phyloP scores from a whole-genome alignment of 2,329 filamentous ascomycete species.

The Claviceps monticola region DNA sequence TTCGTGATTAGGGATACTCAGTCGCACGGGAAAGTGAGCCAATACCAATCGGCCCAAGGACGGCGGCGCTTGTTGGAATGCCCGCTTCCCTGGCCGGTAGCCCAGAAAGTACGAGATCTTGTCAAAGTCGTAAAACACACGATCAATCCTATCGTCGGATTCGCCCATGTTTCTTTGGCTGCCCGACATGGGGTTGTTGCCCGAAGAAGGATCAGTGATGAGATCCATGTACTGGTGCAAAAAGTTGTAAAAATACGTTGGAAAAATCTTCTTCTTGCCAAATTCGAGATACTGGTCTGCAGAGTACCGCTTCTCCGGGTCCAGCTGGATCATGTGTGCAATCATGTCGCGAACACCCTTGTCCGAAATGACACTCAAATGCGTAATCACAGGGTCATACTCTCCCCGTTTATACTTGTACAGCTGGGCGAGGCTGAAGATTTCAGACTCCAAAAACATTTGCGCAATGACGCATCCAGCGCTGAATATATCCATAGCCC shows the following conservation, averaged over 20 bases:
- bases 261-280: constrained; percentile 85
- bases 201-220: constrained; percentile 80
- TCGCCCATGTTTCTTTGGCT: constrained; percentile 61
- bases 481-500: constrained; percentile 99
- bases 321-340: constrained; percentile 87
- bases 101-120: constrained; percentile 94
- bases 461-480: constrained; percentile 94
- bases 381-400: constrained; percentile 72
- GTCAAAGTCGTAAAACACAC: constrained; percentile 88
- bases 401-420: constrained; percentile 90
- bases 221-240: constrained; percentile 95
- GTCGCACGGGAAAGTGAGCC: constrained; percentile 61
- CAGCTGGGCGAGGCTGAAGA: constrained; percentile 94
- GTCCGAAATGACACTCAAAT: constrained; percentile 78
- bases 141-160: constrained; percentile 85
- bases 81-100: constrained; percentile 42
- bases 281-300: constrained; percentile 90
- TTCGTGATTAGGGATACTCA: constrained; percentile 78
- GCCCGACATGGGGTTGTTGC: constrained; percentile 56
- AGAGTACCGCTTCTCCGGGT: constrained; percentile 82
- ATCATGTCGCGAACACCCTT: constrained; percentile 78
- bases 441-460: constrained; percentile 83
- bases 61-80: constrained; percentile 13
- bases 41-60: constrained; percentile 32
- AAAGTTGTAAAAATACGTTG: constrained; percentile 94